phyloP scores from a whole-genome alignment of 352 stramenopile genomes.

The Globisporangium middletonii region DNA sequence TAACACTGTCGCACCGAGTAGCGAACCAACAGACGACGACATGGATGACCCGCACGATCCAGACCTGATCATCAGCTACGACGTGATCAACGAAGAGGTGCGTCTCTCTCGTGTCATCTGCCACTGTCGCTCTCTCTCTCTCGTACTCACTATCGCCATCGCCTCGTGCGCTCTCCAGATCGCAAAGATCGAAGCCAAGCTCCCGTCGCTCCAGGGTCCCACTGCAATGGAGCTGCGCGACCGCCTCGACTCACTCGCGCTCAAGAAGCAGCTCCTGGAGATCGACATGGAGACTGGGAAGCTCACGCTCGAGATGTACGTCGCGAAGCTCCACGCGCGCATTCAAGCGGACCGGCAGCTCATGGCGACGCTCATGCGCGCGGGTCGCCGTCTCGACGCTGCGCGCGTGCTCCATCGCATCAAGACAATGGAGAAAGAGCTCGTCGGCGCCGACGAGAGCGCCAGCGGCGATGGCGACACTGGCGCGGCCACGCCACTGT shows the following conservation, averaged over 20 bases:
- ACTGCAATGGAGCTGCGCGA: slow-evolving; percentile 35
- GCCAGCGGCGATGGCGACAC: slow-evolving; percentile 12
- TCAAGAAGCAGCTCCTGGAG: slow-evolving; percentile 80
- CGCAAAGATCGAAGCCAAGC: slow-evolving; percentile 51
- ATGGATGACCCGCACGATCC: slow-evolving; percentile 42
- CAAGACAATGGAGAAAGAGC: slow-evolving; percentile 75
- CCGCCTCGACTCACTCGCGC: slow-evolving; percentile 53
- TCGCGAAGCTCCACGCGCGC: slow-evolving; percentile 34
- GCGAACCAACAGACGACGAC: slow-evolving; percentile 11
- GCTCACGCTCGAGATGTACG: slow-evolving; percentile 67
- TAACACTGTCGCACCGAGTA: slow-evolving; percentile 2
- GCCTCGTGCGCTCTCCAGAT: slow-evolving; percentile 27
- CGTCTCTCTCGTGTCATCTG: not conserved
- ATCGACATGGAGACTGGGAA: slow-evolving; percentile 82
- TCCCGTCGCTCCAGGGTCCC: slow-evolving; percentile 29
- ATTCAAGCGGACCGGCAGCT: slow-evolving; percentile 49
- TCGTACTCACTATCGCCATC: not conserved
- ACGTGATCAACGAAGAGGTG: slow-evolving; percentile 84
- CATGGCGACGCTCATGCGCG: slow-evolving; percentile 35
- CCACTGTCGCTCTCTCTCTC: too few relatives aligned
- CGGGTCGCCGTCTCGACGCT: slow-evolving; percentile 43
- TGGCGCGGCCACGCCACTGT: not conserved
- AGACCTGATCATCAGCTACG: slow-evolving; percentile 79
- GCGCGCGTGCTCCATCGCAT: slow-evolving; percentile 66
- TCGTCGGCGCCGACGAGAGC: slow-evolving; percentile 31